A percentile compares a stretch with the other conserved stretches of the same genome.
Conservation (phyloP, 208 protist species). For the Crithidia expoeki region DNA sequence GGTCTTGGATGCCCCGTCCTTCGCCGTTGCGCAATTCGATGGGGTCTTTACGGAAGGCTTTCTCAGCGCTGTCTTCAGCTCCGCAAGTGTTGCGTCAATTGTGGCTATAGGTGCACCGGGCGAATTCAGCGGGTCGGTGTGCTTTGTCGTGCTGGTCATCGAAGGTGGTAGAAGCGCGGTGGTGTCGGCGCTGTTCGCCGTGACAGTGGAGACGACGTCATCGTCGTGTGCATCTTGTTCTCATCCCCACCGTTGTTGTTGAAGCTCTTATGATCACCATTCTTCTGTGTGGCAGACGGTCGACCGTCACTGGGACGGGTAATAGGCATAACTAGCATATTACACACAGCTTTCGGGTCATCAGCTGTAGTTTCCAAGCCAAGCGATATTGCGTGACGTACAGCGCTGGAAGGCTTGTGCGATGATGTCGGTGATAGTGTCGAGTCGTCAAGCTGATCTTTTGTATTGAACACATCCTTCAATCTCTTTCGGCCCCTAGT, state of each 20-base stretch:
- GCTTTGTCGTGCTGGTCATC: background rate
- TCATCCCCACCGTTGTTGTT: background rate
- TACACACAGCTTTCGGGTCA: background rate
- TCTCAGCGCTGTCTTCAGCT: background rate
- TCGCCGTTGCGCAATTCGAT: background rate
- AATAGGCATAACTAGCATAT: background rate
- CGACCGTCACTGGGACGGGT: background rate
- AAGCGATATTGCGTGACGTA: too few species aligned
- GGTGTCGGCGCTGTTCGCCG: background rate
- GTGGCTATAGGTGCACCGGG: background rate
- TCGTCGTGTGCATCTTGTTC: background rate
- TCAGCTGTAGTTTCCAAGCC: background rate
- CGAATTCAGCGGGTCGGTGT: conserved; percentile 1
- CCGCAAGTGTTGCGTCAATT: background rate
- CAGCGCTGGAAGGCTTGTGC: too few species aligned
- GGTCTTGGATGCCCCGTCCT: background rate
- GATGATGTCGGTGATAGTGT: too few species aligned
- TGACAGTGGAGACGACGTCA: background rate
- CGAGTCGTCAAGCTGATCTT: too few species aligned
- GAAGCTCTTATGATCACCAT: background rate
- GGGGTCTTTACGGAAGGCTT: background rate
- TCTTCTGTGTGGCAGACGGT: background rate
- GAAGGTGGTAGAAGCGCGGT: background rate
- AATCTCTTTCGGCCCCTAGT: background rate
- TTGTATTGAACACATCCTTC: too few species aligned